A percentile compares a stretch with the other conserved stretches of the same genome.
Evolutionary conservation across 2,329 filamentous ascomycete genomes (phyloP).

Genomic region (Calonectria pseudoreteaudii): DNA sequence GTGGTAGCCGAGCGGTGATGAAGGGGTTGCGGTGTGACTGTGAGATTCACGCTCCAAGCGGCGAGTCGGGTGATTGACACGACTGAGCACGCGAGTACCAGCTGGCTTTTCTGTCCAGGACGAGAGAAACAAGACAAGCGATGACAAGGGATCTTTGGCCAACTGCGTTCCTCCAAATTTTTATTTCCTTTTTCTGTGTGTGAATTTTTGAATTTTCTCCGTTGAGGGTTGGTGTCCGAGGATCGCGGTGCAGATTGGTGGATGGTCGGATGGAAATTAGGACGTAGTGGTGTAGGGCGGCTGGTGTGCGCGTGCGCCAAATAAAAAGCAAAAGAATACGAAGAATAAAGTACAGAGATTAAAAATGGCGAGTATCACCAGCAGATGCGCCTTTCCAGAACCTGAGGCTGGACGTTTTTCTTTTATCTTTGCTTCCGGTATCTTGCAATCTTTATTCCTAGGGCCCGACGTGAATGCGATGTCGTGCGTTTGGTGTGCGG

Average conservation of each 20-base stretch:
- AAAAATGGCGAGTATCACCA: constrained; percentile 43
- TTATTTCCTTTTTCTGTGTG: constrained; percentile 41
- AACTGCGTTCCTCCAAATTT: constrained; percentile 39
- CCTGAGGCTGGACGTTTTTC: constrained; percentile 32
- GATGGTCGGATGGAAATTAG: constrained; percentile 39
- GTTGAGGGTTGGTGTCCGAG: constrained; percentile 30
- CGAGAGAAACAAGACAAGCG: constrained; percentile 33
- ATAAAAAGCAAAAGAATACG: constrained; percentile 43
- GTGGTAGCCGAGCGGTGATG: constrained; percentile 27
- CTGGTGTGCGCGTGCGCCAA: constrained; percentile 23
- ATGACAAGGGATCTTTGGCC: constrained; percentile 34
- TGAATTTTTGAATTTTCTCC: constrained; percentile 35
- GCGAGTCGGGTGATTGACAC: constrained; percentile 37
- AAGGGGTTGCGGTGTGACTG: constrained; percentile 20
- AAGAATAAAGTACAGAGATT: constrained; percentile 45
- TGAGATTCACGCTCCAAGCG: constrained; percentile 40
- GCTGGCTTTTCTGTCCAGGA: constrained; percentile 39
- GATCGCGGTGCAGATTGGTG: constrained; percentile 38
- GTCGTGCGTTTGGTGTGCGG: constrained; percentile 8
- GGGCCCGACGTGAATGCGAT: constrained; percentile 12
- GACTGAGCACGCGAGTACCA: constrained; percentile 40
- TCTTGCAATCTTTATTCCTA: constrained; percentile 29
- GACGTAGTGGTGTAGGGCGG: constrained; percentile 32
- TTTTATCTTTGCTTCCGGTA: constrained; percentile 37
- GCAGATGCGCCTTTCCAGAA: constrained; percentile 45